Base-by-base conservation (phyloP, 2,329 filamentous ascomycete species). In the Ophiostoma piceae region DNA sequence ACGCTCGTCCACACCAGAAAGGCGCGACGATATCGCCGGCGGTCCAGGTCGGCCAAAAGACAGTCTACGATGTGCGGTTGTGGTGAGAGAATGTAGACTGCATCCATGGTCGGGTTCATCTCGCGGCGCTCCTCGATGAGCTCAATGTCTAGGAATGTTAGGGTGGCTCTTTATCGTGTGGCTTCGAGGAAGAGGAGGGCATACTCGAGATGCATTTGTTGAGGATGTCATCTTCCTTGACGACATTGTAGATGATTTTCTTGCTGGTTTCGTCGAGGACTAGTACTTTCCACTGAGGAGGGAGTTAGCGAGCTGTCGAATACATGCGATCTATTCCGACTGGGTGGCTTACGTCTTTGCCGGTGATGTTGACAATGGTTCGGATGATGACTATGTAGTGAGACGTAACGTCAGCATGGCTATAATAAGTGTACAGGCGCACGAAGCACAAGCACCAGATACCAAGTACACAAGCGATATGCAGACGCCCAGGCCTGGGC, bases 221-320 rank as follows among this genome's bases (percentile, higher is more conserved):
- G 81, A 99, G 90, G 74, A 99, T 96, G 77, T 97, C 92, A 87
- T 99, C 94, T 83, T 97, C 91, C 76, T 92, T 94, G 78, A 94
- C 87, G 66, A 92, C 91, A 83, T 94, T 96, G 80, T 96, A 90
- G 75, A 99, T 85, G 75, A 99, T 86, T 79, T 90, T 94, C 78
- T 90, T 89, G 78, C 92, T 94, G 70, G 84, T 85, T 74, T 92
- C 89, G 81, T 99, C 95, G 76, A 97, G 84, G 68, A 99, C 90
- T 75, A 99, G 83, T 74, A 97, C 92, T 87, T 98, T 99, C 95
- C 95, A 99, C 93, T 97, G 35, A 26, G 7, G 9, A 57, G n/a
- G 19, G 16, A 16, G 68, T 16, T 29, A 26, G 71, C 32, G 41
- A 57, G 69, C 57, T 60, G 57, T 35, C 41, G 37, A 37, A 22